Evolutionary conservation across 306 rosid species (phyloP).

Genomic region (Glycine soja): DNA sequence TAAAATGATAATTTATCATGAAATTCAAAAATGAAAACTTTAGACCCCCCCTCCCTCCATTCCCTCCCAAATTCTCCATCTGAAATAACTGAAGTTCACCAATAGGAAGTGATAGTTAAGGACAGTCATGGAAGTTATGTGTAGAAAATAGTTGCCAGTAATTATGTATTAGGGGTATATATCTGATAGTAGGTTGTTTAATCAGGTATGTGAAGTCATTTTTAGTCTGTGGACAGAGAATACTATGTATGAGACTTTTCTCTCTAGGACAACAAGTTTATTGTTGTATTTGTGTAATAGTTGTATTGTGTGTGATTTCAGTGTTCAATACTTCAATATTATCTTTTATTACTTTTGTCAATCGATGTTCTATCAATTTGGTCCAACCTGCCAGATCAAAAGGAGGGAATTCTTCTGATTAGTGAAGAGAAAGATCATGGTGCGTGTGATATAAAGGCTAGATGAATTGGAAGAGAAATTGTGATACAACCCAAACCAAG

Average conservation of each 20-base stretch:
- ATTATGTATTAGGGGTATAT: no score
- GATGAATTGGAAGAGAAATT: not conserved
- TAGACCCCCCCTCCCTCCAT: no score
- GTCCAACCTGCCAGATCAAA: not conserved
- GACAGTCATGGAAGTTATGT: not conserved
- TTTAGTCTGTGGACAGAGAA: no score
- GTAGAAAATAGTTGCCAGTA: not conserved
- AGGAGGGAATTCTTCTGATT: not conserved
- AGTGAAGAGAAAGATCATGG: not conserved
- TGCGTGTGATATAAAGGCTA: not conserved
- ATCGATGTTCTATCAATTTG: not conserved
- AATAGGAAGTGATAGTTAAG: not conserved
- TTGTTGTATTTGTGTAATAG: not conserved
- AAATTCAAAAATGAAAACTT: no score
- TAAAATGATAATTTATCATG: no score
- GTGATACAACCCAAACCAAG: no score
- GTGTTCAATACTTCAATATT: not conserved
- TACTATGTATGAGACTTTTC: no score
- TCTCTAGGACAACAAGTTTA: not conserved
- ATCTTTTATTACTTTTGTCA: not conserved
- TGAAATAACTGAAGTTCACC: no score
- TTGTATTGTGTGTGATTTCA: not conserved
- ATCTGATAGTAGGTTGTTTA: no score
- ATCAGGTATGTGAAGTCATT: no score
- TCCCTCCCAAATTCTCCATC: no score